Base-by-base conservation (phyloP, 176 grass and related monocot genomes). In the Oryza glumipatula region DNA sequence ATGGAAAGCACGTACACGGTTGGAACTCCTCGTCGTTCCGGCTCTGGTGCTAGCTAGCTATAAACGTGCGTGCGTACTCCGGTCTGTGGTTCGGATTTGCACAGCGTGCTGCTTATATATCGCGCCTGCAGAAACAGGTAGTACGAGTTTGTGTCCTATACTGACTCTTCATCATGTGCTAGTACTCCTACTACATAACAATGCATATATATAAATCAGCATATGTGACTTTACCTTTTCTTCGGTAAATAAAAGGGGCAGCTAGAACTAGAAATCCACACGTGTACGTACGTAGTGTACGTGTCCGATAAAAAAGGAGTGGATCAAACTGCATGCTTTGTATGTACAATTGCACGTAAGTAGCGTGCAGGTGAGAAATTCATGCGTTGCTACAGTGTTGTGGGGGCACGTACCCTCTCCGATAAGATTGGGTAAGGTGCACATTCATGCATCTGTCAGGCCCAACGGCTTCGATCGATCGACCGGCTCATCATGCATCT, bases 1-100 rank as follows among this genome's bases (percentile, higher is more conserved):
- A 21, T 32, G 45, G 58, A 67, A 54, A 36, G 12, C 69, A 86
- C 49, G n/a, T 74, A 11, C 21, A 52, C 82, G 52, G 44, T 30
- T 8, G 64, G 35, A 58, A 69, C 11, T 80, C 30, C 58, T 65
- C 43, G 16, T 6, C 14, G 38, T 47, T 47, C 39, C 56, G 38
- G 32, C 73, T 80, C 22, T 12, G 60, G 69, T 44, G 28, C 28
- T 30, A 54, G 73, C 17, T 1, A 54, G 73, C 17, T 1, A 30
- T 35, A 19, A 23, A 36, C 46, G 13, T 1, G 33, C 9, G 68
- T 22, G 15, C 10, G 45, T 28, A 74, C 72, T 5, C 5, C 28
- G 66, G 47, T 51, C 72, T 28, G 11, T 63, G 19, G 58, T 63
- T 63, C 58, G 58, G 58, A 63, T 4, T 63, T 61, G 56, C 56